phyloP scores from a whole-genome alignment of 768 basidiomycete species.

The Cyclocybe cylindracea region DNA sequence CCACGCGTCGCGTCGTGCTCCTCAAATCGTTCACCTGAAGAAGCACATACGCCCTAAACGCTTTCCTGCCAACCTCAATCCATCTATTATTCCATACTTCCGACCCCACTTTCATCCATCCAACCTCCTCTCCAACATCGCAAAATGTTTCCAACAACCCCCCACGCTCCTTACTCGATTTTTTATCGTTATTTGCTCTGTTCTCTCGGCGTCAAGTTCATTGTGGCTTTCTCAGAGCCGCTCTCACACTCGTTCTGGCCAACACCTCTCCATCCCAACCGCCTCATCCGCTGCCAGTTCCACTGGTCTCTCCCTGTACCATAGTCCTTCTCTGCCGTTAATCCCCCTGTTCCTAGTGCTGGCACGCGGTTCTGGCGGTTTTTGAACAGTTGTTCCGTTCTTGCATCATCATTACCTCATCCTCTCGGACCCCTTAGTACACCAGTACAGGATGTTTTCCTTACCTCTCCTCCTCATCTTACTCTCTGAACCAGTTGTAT shows the following conservation, averaged over 20 bases:
- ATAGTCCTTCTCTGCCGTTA: not conserved
- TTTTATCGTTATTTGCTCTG: not conserved
- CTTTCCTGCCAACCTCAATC: not conserved
- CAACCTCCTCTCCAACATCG: not conserved
- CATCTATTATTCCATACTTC: slow-evolving; percentile 1
- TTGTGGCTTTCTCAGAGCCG: not conserved
- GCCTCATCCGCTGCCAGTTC: slow-evolving; percentile 2
- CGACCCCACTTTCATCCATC: not conserved
- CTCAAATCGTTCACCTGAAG: not conserved
- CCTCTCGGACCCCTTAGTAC: not conserved
- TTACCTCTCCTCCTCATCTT: too few species aligned
- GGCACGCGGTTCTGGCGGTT: slow-evolving; percentile 7
- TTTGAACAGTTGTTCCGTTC: not conserved
- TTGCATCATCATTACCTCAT: not conserved
- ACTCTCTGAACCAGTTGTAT: too few species aligned
- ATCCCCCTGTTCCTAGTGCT: slow-evolving; percentile 2
- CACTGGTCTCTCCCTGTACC: not conserved
- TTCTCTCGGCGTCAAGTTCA: not conserved
- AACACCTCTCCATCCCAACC: not conserved
- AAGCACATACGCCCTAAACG: not conserved
- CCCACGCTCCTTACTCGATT: not conserved
- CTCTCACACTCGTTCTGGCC: not conserved
- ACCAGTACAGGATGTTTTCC: not conserved
- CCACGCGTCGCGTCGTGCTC: not conserved
- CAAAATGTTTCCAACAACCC: not conserved